Evolutionary conservation across 2,329 filamentous ascomycete species (phyloP).

Genomic region (Monosporascus sp.): DNA sequence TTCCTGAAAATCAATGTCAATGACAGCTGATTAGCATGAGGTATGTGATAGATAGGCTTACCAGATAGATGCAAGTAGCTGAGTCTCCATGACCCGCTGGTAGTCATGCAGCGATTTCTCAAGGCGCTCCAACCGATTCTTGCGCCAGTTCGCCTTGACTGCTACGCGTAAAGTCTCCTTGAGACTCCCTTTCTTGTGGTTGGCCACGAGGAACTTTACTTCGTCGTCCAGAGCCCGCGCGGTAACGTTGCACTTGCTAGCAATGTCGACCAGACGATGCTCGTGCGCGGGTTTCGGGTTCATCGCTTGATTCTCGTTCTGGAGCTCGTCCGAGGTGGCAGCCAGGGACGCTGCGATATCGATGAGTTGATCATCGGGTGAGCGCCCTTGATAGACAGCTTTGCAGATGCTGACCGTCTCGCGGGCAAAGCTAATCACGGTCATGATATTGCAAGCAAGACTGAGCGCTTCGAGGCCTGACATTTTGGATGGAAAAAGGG

Average conservation of each 20-base stretch:
- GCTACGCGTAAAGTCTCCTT: constrained; percentile 2
- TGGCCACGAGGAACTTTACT: constrained; percentile 2
- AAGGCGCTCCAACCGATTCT: constrained; percentile 9
- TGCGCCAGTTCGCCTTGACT: constrained; percentile 16
- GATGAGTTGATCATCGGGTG: background rate
- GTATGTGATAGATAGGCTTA: background rate
- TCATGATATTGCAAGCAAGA: constrained; percentile 19
- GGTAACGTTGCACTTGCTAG: constrained; percentile 2
- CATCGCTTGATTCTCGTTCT: background rate
- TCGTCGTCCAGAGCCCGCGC: constrained; percentile 6
- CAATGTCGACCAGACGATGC: constrained; percentile 1
- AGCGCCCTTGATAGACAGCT: constrained; percentile 10
- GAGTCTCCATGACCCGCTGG: constrained; percentile 1
- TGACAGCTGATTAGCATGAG: no score
- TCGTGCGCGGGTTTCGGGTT: constrained; percentile 1
- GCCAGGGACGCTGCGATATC: background rate
- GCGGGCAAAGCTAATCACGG: constrained; percentile 14
- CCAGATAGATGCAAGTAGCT: constrained; percentile 2
- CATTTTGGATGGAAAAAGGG: constrained; percentile 1
- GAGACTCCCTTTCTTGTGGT: constrained; percentile 4
- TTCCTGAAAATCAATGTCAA: background rate
- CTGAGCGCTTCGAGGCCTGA: constrained; percentile 15
- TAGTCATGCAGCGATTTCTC: constrained; percentile 11
- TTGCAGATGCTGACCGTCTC: constrained; percentile 12
- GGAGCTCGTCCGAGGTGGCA: background rate